Percentiles rank a stretch among this genome's conserved stretches.
Evolutionary conservation across 2,329 filamentous ascomycete genomes (phyloP).

Genomic region (Sphaerulina vaccinii): DNA sequence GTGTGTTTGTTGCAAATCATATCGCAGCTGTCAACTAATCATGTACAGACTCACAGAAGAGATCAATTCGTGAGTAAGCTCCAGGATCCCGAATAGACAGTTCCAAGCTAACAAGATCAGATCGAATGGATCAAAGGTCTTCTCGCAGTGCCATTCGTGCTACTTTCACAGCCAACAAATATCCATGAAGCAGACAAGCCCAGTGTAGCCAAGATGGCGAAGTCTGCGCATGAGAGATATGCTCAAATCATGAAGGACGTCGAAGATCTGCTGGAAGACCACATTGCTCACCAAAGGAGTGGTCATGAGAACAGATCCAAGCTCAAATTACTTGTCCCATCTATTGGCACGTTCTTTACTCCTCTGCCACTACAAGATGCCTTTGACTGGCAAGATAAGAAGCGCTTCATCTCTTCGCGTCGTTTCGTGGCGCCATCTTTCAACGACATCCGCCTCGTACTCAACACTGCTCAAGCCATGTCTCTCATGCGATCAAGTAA

Average conservation of each 20-base stretch:
- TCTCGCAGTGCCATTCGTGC: constrained; percentile 90
- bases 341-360: constrained; percentile 92
- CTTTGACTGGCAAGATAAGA: constrained; percentile 84
- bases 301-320: constrained; percentile 64
- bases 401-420: constrained; percentile 81
- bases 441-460: constrained; percentile 88
- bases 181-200: constrained; percentile 70
- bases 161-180: constrained; percentile 91
- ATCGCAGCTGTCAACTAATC: constrained; percentile 1
- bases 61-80: constrained; percentile 74
- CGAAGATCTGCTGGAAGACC: constrained; percentile 85
- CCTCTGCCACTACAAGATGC: constrained; percentile 73
- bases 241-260: constrained; percentile 94
- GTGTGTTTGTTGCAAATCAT: constrained; percentile 39
- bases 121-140: constrained; percentile 79
- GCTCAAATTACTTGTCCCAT: constrained; percentile 85
- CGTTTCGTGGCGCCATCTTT: constrained; percentile 95
- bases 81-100: neutral
- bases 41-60: constrained; percentile 76
- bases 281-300: constrained; percentile 72
- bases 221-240: constrained; percentile 81
- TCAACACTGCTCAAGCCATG: constrained; percentile 95
- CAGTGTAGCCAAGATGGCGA: constrained; percentile 64
- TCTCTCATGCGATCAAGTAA: constrained; percentile 73
- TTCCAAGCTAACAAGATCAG: constrained; percentile 22